These are phyloP conservation scores for Incumbomyces delicatus DNA, from an alignment of 2,329 filamentous ascomycete genomes.

Conservation along the genomic window DNA sequence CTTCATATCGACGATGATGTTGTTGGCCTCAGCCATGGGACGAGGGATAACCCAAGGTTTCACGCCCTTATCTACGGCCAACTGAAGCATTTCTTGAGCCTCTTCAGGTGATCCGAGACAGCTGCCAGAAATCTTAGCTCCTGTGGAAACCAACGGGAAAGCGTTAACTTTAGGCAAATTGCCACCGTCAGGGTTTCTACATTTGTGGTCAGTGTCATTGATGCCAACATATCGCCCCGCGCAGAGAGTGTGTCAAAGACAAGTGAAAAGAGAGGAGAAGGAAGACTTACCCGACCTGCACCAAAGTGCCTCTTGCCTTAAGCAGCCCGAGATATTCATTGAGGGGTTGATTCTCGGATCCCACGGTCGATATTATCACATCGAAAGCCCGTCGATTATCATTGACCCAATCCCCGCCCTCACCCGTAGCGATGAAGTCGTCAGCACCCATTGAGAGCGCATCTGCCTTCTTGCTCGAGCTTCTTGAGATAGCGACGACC, in stretches of 20 bases:
- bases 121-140: constrained; percentile 43
- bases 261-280: constrained; percentile 51
- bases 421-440: constrained; percentile 47
- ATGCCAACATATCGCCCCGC: constrained; percentile 9
- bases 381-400: constrained; percentile 42
- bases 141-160: constrained; percentile 50
- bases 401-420: constrained; percentile 45
- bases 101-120: constrained; percentile 34
- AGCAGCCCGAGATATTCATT: constrained; percentile 1
- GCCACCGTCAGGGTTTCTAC: constrained; percentile 55
- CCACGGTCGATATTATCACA: constrained; percentile 49
- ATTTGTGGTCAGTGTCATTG: constrained; percentile 54
- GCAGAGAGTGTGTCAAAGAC: constrained; percentile 40
- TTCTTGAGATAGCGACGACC: constrained; percentile 47
- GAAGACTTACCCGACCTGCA: constrained; percentile 63
- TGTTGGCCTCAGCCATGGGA: constrained; percentile 34
- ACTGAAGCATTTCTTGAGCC: constrained; percentile 34
- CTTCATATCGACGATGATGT: constrained; percentile 34
- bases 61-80: constrained; percentile 34
- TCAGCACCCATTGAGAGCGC: constrained; percentile 46
- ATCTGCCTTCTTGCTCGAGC: constrained; percentile 41
- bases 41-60: constrained; percentile 34
- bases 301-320: constrained; percentile 46
- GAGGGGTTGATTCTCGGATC: constrained; percentile 33
- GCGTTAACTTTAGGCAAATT: constrained; percentile 46